Percentiles rank a stretch among this genome's conserved stretches.
Conservation (phyloP, 1,284 basidiomycete species). For the Limonomyces culmigenus region DNA sequence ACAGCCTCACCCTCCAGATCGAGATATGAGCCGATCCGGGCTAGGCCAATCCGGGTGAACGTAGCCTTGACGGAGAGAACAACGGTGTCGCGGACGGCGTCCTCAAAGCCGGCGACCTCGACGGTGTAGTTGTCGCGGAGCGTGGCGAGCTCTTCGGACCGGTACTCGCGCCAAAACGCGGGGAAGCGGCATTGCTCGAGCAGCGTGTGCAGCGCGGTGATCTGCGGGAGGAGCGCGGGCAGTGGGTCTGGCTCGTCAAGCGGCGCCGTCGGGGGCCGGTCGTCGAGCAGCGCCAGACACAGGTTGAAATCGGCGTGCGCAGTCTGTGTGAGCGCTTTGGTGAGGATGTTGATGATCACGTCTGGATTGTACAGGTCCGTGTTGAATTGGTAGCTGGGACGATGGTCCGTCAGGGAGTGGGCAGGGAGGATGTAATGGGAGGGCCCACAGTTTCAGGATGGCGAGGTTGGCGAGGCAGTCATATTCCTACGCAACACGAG, state of each 20-base stretch:
- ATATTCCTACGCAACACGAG: too few species aligned
- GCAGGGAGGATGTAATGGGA: conserved; percentile 1
- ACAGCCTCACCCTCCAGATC: conserved; percentile 42
- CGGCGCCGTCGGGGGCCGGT: conserved; percentile 38
- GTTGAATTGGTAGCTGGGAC: conserved; percentile 92
- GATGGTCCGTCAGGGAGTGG: background rate
- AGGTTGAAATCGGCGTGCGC: conserved; percentile 90
- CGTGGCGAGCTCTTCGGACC: conserved; percentile 46
- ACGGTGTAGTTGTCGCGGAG: conserved; percentile 75
- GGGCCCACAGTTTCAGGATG: conserved; percentile 69
- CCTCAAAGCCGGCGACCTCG: conserved; percentile 68
- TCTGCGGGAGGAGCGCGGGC: conserved; percentile 54
- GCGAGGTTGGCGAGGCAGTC: conserved; percentile 89
- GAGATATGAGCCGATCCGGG: conserved; percentile 58
- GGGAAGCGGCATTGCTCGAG: conserved; percentile 84
- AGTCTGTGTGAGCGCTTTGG: conserved; percentile 73
- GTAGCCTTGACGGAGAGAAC: conserved; percentile 65
- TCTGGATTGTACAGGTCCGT: conserved; percentile 85
- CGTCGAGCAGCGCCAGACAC: conserved; percentile 79
- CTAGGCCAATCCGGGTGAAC: conserved; percentile 58
- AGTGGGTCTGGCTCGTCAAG: conserved; percentile 72
- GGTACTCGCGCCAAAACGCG: conserved; percentile 71
- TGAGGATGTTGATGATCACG: conserved; percentile 85
- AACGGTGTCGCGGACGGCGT: conserved; percentile 60
- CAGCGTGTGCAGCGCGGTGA: conserved; percentile 60